phyloP scores from a whole-genome alignment of 108 stramenopile species.

The Halocafeteria seosinensis region DNA sequence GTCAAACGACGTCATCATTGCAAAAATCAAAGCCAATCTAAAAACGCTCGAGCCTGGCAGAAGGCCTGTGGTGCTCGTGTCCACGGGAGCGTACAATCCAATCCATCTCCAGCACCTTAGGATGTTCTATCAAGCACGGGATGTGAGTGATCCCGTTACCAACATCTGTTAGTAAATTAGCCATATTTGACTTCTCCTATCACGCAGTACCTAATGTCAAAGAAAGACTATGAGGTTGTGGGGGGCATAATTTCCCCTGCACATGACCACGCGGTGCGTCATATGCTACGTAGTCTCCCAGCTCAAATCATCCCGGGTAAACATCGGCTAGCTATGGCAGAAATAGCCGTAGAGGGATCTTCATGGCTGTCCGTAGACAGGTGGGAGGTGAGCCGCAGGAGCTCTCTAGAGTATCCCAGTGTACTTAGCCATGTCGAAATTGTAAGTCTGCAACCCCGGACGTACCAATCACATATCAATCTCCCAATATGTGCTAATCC shows the following conservation, averaged over 20 bases:
- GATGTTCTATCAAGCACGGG: slow-evolving; percentile 1
- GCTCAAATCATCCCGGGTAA: neutral
- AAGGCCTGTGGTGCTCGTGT: neutral
- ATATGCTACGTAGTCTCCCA: neutral
- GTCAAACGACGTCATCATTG: too few relatives aligned
- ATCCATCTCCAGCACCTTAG: neutral
- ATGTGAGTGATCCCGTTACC: neutral
- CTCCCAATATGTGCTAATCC: too few relatives aligned
- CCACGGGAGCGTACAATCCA: neutral
- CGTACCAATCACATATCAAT: too few relatives aligned
- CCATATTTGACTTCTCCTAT: neutral
- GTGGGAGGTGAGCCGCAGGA: neutral
- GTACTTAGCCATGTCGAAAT: neutral
- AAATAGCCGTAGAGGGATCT: neutral
- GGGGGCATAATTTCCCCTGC: neutral
- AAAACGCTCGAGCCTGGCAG: neutral
- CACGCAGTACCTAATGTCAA: neutral
- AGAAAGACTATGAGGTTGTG: neutral
- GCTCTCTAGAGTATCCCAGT: neutral
- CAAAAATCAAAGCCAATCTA: neutral
- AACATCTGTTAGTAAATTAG: neutral
- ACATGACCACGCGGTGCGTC: neutral
- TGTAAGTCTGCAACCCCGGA: too few relatives aligned
- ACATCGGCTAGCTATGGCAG: neutral
- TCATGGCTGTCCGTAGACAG: neutral